These are phyloP conservation scores for Vaccinium myrtillus DNA, from an alignment of 148 eudicot genomes.

Conservation along the genomic window DNA sequence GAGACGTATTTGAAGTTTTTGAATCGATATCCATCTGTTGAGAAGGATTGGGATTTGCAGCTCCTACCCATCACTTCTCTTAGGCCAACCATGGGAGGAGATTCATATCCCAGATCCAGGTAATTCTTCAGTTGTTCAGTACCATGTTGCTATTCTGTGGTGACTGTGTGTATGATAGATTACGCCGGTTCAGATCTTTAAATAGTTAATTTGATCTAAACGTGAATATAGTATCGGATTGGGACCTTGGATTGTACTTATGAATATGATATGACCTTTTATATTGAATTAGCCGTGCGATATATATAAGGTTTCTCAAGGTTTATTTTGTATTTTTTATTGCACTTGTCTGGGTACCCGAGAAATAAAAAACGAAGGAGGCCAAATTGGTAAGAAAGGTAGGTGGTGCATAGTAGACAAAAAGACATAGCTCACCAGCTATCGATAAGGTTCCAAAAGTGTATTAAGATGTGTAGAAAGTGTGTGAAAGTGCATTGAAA, in stretches of 20 bases:
- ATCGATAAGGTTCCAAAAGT: too few relatives aligned
- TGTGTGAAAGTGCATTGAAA: too few relatives aligned
- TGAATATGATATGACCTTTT: background rate
- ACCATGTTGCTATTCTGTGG: background rate
- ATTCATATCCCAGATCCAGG: conserved; percentile 59
- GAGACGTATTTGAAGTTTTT: conserved; percentile 63
- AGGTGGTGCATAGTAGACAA: background rate
- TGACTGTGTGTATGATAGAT: too few relatives aligned
- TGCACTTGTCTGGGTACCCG: background rate
- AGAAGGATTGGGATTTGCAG: conserved; percentile 74
- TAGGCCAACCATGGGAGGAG: conserved; percentile 38
- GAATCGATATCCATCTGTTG: conserved; percentile 54
- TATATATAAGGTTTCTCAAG: background rate
- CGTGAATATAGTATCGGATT: background rate
- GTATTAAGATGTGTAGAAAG: too few relatives aligned
- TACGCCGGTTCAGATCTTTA: background rate
- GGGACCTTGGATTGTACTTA: background rate
- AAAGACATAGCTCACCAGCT: too few relatives aligned
- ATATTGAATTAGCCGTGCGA: background rate
- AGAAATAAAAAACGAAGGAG: background rate
- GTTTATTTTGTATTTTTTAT: background rate
- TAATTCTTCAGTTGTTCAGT: conserved; percentile 7
- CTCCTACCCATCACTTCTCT: conserved; percentile 58
- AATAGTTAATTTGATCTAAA: background rate
- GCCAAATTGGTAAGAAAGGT: background rate